Base-by-base conservation (phyloP, 768 basidiomycete genomes). In the Termitomyces sp. region DNA sequence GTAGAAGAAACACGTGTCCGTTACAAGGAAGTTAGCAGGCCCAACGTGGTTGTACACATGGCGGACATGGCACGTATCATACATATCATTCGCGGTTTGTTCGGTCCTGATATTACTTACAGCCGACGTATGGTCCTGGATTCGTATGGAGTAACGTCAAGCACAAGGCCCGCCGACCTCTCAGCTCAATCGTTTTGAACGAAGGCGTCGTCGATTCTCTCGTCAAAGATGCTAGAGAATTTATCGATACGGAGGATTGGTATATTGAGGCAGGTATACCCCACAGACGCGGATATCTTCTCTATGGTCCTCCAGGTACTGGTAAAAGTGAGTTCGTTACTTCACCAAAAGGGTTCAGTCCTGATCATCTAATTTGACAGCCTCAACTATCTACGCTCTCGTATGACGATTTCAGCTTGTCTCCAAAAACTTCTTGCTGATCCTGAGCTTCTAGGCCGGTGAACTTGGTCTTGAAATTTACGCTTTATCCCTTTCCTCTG, bases 401-500 rank as follows among this genome's bases (percentile, higher is more conserved):
- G 77, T 76, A 65, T 57, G 70, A 45, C 26, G 28, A 23, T 42
- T 0, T 33, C 33, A n/a, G 8, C 11, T 41, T 12, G 12, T 30
- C 8, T 19, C 3, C n/a, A 7, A 14, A 37, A 48, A 50, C 6
- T 10, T 14, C 30, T 26, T 31, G 28, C 30, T 53, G 43, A 59
- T 52, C 57, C 33, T 44, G 45, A 23, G 46, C 19, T n/a, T 3
- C 6, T 41, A 75, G 74, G 78, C 78, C 6, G 78, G 79, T 6
- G 89, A 90, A 66, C 75, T 95, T 10, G 82, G 84, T 5, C 77
- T 96, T n/a, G 91, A 94, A 68, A 92, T 96, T 54, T 94, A 91
- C 64, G 72, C 79, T 1, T 63, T 85, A 14, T 81, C 81, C 0
- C 68, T 84, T 0, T 74, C 80, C 0, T 75, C 80, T 17, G 66